Conservation (phyloP, 805 yeast genomes). For the Naumovozyma castellii region DNA sequence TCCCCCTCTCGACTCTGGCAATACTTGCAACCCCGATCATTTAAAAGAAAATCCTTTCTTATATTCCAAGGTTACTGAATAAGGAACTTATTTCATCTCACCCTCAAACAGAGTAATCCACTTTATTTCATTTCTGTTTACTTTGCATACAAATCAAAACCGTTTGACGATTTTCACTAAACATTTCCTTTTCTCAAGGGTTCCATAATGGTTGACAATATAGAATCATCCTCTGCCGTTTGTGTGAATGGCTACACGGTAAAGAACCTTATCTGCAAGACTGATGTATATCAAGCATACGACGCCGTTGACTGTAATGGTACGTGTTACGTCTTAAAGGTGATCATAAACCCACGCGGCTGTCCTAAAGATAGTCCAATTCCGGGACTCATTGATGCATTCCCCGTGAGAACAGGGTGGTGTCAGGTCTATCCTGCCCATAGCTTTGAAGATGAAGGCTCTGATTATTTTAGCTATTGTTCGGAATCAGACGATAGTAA, state of each 20-base stretch:
- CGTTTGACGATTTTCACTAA: too few species aligned
- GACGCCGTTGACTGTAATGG: conserved; percentile 5
- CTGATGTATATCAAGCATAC: conserved; percentile 6
- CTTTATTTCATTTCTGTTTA: too few species aligned
- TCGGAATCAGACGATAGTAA: background rate
- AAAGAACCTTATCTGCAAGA: conserved; percentile 8
- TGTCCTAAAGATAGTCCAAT: background rate
- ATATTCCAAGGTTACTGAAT: too few species aligned
- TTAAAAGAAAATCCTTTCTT: too few species aligned
- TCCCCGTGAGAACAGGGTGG: background rate
- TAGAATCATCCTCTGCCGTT: background rate
- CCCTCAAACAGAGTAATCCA: too few species aligned
- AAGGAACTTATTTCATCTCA: too few species aligned
- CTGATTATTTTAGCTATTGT: conserved; percentile 15
- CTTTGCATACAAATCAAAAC: too few species aligned
- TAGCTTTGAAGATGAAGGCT: conserved; percentile 10
- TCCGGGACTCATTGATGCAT: background rate
- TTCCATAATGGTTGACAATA: background rate
- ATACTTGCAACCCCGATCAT: too few species aligned
- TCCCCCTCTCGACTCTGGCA: too few species aligned
- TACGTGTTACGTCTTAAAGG: conserved; percentile 8
- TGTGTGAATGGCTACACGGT: conserved; percentile 7
- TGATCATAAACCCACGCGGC: background rate
- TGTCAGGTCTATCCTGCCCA: conserved; percentile 8
- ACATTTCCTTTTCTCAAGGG: too few species aligned